phyloP scores from a whole-genome alignment of 1,284 basidiomycete genomes.

The Entoloma clypeatum region DNA sequence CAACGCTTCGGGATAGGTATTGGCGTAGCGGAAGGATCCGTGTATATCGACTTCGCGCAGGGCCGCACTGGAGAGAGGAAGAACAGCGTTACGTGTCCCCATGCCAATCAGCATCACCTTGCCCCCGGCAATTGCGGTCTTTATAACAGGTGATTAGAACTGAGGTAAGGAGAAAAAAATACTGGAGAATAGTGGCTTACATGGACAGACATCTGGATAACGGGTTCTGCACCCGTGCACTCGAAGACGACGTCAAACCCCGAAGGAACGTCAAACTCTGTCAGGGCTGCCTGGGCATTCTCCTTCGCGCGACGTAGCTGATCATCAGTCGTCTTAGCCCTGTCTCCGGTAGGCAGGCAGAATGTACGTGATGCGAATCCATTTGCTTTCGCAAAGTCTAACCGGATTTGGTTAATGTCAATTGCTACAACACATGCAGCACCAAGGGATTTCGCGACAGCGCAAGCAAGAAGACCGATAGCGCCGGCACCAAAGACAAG shows the following conservation, averaged over 20 bases:
- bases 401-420: conserved; percentile 80
- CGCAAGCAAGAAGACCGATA: conserved; percentile 86
- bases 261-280: conserved; percentile 57
- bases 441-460: conserved; percentile 70
- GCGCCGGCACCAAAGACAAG: conserved; percentile 91
- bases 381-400: conserved; percentile 70
- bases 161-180: conserved; percentile 6
- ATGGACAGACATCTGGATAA: conserved; percentile 84
- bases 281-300: conserved; percentile 49
- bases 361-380: conserved; percentile 77
- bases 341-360: conserved; percentile 54
- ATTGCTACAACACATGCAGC: conserved; percentile 72
- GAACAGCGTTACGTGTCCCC: conserved; percentile 79
- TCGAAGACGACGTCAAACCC: conserved; percentile 94
- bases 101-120: conserved; percentile 94
- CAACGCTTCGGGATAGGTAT: conserved; percentile 86
- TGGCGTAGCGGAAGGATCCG: conserved; percentile 87
- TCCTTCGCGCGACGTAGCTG: conserved; percentile 67
- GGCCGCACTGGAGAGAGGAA: conserved; percentile 83
- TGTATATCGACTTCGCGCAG: conserved; percentile 90
- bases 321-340: conserved; percentile 55
- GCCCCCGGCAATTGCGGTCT: conserved; percentile 81
- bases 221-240: conserved; percentile 90
- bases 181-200: conserved; percentile 42
- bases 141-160: conserved; percentile 15